Evolutionary conservation across 2,329 filamentous ascomycete genomes (phyloP).

Genomic region (Monilinia aucupariae): DNA sequence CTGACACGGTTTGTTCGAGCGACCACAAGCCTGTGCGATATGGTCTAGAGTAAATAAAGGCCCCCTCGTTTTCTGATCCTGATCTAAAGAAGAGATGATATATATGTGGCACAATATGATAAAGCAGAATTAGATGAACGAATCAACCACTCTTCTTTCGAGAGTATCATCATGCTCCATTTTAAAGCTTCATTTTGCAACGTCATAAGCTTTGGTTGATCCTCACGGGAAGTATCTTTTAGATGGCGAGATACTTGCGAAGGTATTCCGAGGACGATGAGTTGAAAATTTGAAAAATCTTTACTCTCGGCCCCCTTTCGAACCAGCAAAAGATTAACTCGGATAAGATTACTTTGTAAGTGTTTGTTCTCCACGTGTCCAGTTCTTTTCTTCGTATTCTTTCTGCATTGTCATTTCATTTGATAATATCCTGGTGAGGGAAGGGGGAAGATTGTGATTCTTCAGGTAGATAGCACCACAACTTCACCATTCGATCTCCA

Average conservation of each 20-base stretch:
- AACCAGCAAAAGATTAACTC: background rate
- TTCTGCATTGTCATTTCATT: background rate
- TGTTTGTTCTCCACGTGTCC: background rate
- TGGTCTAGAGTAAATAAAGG: background rate
- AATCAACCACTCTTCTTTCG: too few relatives aligned
- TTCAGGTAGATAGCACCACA: too few relatives aligned
- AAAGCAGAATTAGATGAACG: background rate
- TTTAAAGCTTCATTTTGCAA: background rate
- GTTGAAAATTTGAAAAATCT: background rate
- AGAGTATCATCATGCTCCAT: background rate
- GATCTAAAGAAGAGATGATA: conserved; percentile 2
- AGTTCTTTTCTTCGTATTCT: background rate
- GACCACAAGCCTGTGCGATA: background rate
- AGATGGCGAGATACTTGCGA: background rate
- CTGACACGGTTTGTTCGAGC: background rate
- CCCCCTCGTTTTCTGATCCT: background rate
- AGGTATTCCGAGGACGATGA: background rate
- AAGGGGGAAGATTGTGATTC: too few relatives aligned
- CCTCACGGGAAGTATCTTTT: background rate
- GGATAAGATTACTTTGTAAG: background rate
- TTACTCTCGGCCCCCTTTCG: background rate
- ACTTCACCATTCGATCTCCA: too few relatives aligned
- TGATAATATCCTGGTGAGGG: background rate
- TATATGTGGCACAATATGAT: background rate
- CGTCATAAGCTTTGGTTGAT: background rate